Conservation (phyloP, 2,329 filamentous ascomycete genomes). For the Cladosporium phlei region DNA sequence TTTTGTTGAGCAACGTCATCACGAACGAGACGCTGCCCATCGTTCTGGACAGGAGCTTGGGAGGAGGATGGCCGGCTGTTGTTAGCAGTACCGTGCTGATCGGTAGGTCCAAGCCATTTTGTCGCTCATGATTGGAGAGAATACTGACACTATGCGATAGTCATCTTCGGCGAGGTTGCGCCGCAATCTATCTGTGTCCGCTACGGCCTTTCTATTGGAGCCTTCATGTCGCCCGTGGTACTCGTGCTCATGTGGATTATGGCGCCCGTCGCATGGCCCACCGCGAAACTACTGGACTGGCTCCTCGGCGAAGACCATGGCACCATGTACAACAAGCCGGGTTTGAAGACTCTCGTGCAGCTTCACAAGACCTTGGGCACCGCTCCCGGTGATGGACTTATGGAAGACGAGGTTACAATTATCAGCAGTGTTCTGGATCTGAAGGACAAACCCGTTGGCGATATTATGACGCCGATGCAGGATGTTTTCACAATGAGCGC, state of each 20-base stretch:
- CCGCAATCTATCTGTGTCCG: conserved; percentile 95
- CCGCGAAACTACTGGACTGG: conserved; percentile 89
- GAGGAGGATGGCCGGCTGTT: conserved; percentile 90
- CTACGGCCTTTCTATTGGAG: conserved; percentile 90
- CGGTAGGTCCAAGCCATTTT: too few relatives aligned
- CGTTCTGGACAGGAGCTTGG: conserved; percentile 86
- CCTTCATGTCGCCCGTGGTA: conserved; percentile 86
- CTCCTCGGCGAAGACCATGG: conserved; percentile 92
- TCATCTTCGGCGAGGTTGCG: conserved; percentile 96
- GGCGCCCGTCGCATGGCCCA: conserved; percentile 86
- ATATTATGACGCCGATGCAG: conserved; percentile 97
- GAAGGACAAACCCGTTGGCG: conserved; percentile 90
- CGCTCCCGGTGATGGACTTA: conserved; percentile 76
- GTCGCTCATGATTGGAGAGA: too few relatives aligned
- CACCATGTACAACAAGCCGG: conserved; percentile 96
- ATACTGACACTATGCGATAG: conserved; percentile 45
- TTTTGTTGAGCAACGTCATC: conserved; percentile 92
- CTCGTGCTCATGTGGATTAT: conserved; percentile 86
- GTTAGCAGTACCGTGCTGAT: conserved; percentile 90
- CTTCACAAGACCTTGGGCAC: conserved; percentile 88
- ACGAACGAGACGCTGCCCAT: conserved; percentile 96
- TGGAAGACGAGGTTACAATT: conserved; percentile 97
- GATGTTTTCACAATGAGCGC: conserved; percentile 97
- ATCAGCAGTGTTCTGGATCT: conserved; percentile 94
- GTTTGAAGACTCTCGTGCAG: conserved; percentile 91